A percentile compares a stretch with the other conserved stretches of the same genome.
phyloP scores from a whole-genome alignment of 371 early-diverging fungal genomes.

The Dichotomocladium elegans region DNA sequence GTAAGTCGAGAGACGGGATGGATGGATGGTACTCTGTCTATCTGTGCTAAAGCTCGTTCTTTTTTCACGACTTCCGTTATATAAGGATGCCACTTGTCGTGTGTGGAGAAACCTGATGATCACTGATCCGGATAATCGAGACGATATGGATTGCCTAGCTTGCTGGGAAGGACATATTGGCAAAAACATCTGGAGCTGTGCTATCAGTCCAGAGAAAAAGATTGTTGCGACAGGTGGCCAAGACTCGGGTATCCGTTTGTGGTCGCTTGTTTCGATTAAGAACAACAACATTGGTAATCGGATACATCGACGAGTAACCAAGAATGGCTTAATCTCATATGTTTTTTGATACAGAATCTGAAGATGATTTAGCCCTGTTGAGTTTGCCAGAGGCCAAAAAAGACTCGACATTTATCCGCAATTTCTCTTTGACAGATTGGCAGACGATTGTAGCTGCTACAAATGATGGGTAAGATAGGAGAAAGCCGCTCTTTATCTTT shows the following conservation, averaged over 20 bases:
- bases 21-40: not conserved
- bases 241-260: constrained; percentile 75
- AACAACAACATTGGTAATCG: constrained; percentile 54
- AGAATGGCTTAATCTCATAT: not conserved
- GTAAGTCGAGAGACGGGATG: constrained; percentile 7
- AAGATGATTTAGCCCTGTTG: constrained; percentile 33
- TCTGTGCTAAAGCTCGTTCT: constrained; percentile 1
- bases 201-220: constrained; percentile 47
- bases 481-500: not conserved
- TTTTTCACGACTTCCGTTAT: not conserved
- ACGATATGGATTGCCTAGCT: constrained; percentile 49
- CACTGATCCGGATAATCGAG: constrained; percentile 14
- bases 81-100: constrained; percentile 79
- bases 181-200: constrained; percentile 84
- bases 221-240: constrained; percentile 76
- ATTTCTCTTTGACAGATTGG: constrained; percentile 45
- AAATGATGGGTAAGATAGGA: constrained; percentile 33
- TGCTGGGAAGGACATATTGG: constrained; percentile 77
- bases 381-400: constrained; percentile 14
- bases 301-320: not conserved
- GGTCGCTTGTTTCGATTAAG: constrained; percentile 57
- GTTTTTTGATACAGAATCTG: constrained; percentile 21
- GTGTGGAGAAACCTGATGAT: constrained; percentile 66
- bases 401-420: constrained; percentile 29
- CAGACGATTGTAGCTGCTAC: constrained; percentile 31